These are phyloP conservation scores for Helminthosporium solani DNA, from an alignment of 2,329 filamentous ascomycete genomes.

Conservation along the genomic window DNA sequence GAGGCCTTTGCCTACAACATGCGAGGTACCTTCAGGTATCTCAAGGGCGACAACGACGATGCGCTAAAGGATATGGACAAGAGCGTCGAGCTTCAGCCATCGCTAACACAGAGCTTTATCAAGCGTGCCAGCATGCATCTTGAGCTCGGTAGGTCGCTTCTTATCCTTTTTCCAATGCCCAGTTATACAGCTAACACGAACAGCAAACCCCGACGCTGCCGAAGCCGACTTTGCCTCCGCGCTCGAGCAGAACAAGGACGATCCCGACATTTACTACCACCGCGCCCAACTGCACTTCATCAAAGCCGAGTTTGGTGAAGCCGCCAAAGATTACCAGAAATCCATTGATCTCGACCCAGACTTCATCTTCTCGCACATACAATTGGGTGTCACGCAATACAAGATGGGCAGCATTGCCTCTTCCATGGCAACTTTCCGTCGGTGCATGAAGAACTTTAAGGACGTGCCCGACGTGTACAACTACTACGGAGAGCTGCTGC, in stretches of 20 bases:
- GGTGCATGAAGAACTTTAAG: slow-evolving; percentile 97
- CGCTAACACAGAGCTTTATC: slow-evolving; percentile 94
- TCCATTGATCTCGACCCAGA: slow-evolving; percentile 94
- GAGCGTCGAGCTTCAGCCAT: slow-evolving; percentile 86
- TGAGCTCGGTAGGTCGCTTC: slow-evolving; percentile 67
- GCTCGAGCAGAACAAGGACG: slow-evolving; percentile 77
- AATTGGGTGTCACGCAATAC: slow-evolving; percentile 98
- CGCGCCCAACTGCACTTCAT: slow-evolving; percentile 98
- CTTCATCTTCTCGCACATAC: slow-evolving; percentile 99
- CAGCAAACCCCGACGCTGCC: slow-evolving; percentile 80
- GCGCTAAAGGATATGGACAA: slow-evolving; percentile 85
- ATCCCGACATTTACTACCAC: slow-evolving; percentile 99
- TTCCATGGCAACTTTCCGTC: slow-evolving; percentile 96
- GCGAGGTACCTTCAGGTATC: slow-evolving; percentile 92
- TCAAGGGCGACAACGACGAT: slow-evolving; percentile 81
- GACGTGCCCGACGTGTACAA: slow-evolving; percentile 98
- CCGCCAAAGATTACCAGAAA: slow-evolving; percentile 98
- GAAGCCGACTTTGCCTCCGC: slow-evolving; percentile 85
- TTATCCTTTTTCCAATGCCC: not conserved
- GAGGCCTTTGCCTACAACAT: slow-evolving; percentile 95
- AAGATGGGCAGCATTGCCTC: slow-evolving; percentile 99
- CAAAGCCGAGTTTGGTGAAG: slow-evolving; percentile 86
- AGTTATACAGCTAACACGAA: slow-evolving; percentile 5
- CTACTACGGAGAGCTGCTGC: slow-evolving; percentile 95
- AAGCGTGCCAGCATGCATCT: slow-evolving; percentile 98